phyloP scores from a whole-genome alignment of 768 basidiomycete species.

The Naganishia vaughanmartiniae region DNA sequence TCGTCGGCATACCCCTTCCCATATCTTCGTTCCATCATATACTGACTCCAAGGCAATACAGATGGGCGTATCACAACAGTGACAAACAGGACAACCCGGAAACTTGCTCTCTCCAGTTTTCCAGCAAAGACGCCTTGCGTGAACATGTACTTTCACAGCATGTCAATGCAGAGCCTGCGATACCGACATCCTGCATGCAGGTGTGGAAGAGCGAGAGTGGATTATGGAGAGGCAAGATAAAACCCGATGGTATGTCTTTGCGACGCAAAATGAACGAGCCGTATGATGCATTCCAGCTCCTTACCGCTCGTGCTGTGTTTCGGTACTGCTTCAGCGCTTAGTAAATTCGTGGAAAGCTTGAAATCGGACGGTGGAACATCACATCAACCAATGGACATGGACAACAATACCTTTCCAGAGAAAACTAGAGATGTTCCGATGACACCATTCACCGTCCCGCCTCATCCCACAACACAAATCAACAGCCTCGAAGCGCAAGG shows the following conservation, averaged over 20 bases:
- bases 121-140: background rate
- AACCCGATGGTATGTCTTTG: background rate
- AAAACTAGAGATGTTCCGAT: background rate
- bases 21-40: too few relatives aligned
- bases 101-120: background rate
- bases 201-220: conserved; percentile 6
- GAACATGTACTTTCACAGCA: background rate
- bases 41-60: too few relatives aligned
- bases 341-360: too few relatives aligned
- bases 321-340: too few relatives aligned
- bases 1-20: too few relatives aligned
- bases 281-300: background rate
- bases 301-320: background rate
- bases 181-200: background rate
- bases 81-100: background rate
- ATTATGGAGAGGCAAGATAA: background rate
- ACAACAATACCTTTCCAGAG: too few relatives aligned
- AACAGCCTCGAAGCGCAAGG: conserved; percentile 6
- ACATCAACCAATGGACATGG: too few relatives aligned
- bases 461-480: background rate
- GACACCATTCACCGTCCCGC: background rate
- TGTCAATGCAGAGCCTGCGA: background rate
- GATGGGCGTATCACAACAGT: too few relatives aligned
- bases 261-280: background rate
- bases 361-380: too few relatives aligned